Base-by-base conservation (phyloP, 352 stramenopile species). In the Globisporangium heterothallicum region DNA sequence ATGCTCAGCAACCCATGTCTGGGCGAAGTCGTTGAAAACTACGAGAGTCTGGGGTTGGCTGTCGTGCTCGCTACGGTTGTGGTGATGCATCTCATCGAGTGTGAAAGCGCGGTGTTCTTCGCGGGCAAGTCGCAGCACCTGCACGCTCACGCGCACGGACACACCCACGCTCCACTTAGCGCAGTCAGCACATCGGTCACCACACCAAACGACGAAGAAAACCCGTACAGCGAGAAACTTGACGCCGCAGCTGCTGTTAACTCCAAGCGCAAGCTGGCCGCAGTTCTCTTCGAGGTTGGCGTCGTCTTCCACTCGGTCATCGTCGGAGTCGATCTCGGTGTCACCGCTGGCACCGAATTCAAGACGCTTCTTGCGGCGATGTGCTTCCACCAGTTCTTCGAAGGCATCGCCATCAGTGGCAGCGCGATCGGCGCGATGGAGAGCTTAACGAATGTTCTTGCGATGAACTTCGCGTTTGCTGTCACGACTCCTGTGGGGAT, bases 341-440 rank as follows among this genome's bases (percentile, higher is more conserved):
- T 88, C 22, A 72, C 74, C 10, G 53, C 53, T 0, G 66, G 67
- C 14, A 54, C 61, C 3, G 62, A 76, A 19, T 88, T 86, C 65
- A 72, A 72, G 57, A 78, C 73, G 27, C 66, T 88, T 29, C 63
- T 91, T 7, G 72, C 61, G 3, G 79, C 75, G 16, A 64, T 91
- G 32, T 75, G 71, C 55, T 85, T 91, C 63, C 75, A 88, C 54
- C 79, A 88, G 58, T 87, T 91, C 58, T 88, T 88, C 56, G 73
- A 87, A 30, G 77, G 74, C 56, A 67, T 88, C 40, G 71, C 77
- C 8, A 67, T 91, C 30, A 64, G 77, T 35, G 67, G 59, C 38
- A 74, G 57, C 42, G 68, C 73, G 10, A 41, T 84, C 18, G 56
- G 56, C 12, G 68, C 70, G 0, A 61, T 84, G 29, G 57, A 76